phyloP scores from a whole-genome alignment of 1,284 basidiomycete species.

The Malassezia brasiliensis region DNA sequence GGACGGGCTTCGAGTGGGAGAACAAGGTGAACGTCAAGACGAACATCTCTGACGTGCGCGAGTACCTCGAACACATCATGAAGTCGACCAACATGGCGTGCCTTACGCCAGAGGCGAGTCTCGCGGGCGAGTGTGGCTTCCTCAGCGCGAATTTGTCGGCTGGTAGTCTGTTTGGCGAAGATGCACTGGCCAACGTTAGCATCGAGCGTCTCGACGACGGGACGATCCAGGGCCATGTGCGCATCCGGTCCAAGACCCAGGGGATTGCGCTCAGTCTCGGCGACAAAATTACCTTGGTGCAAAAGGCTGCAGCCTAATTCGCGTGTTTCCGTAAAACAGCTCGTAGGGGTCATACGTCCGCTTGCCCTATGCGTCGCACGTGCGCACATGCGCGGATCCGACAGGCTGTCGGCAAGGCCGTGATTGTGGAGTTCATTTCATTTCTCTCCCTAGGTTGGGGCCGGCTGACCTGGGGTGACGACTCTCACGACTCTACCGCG shows the following conservation, averaged over 20 bases:
- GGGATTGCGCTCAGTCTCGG: slow-evolving; percentile 80
- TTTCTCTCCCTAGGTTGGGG: no score
- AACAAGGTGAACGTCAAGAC: slow-evolving; percentile 89
- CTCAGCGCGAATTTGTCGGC: slow-evolving; percentile 88
- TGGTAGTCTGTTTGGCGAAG: slow-evolving; percentile 84
- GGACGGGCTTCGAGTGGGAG: slow-evolving; percentile 98
- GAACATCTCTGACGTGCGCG: slow-evolving; percentile 67
- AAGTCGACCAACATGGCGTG: slow-evolving; percentile 91
- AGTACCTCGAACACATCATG: slow-evolving; percentile 70
- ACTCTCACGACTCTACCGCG: no score
- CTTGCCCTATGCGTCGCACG: not conserved
- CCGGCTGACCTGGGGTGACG: no score
- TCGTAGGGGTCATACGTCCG: not conserved
- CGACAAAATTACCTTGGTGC: slow-evolving; percentile 59
- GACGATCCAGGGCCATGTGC: slow-evolving; percentile 44
- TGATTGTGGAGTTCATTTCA: no score
- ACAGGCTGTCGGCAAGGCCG: no score
- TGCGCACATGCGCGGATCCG: no score
- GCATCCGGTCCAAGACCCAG: slow-evolving; percentile 45
- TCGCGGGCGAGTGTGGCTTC: slow-evolving; percentile 86
- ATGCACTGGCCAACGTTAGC: slow-evolving; percentile 88
- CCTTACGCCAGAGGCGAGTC: slow-evolving; percentile 81
- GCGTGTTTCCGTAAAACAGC: no score
- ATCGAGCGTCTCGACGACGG: slow-evolving; percentile 73
- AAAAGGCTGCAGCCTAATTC: slow-evolving; percentile 10